phyloP scores from a whole-genome alignment of 139 green algal genomes.

The Coelastrella sp. region DNA sequence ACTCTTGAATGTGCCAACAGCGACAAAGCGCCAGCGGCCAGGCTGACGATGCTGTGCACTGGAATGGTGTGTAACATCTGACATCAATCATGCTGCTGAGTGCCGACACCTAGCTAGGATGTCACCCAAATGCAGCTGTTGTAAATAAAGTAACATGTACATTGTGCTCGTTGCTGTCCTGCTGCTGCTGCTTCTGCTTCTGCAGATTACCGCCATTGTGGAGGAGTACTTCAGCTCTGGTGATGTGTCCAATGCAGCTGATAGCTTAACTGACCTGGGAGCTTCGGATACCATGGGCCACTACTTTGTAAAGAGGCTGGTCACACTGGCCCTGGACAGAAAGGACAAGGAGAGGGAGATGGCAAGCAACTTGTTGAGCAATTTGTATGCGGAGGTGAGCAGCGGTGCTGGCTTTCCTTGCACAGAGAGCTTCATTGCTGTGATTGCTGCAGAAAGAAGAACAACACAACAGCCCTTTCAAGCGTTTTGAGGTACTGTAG shows the following conservation, averaged over 20 bases:
- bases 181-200: not conserved
- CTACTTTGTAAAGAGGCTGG: conserved; percentile 93
- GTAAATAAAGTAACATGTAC: not conserved
- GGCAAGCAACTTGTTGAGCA: conserved; percentile 83
- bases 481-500: too few relatives aligned
- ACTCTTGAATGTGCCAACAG: too few relatives aligned
- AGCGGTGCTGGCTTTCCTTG: not conserved
- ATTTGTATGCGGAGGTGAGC: conserved; percentile 84
- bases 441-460: too few relatives aligned
- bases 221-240: conserved; percentile 90
- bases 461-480: too few relatives aligned
- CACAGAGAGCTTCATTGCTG: too few relatives aligned
- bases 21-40: too few relatives aligned
- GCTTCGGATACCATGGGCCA: conserved; percentile 61
- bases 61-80: too few relatives aligned
- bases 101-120: too few relatives aligned
- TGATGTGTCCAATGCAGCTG: conserved; percentile 71
- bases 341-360: conserved; percentile 95
- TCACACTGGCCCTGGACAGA: conserved; percentile 86
- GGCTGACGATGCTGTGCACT: too few relatives aligned
- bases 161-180: not conserved
- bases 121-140: not conserved
- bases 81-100: too few relatives aligned
- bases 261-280: conserved; percentile 73
- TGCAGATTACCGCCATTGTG: conserved; percentile 72